Conservation (phyloP, 176 grass and related monocot species). For the Carex parvula region DNA sequence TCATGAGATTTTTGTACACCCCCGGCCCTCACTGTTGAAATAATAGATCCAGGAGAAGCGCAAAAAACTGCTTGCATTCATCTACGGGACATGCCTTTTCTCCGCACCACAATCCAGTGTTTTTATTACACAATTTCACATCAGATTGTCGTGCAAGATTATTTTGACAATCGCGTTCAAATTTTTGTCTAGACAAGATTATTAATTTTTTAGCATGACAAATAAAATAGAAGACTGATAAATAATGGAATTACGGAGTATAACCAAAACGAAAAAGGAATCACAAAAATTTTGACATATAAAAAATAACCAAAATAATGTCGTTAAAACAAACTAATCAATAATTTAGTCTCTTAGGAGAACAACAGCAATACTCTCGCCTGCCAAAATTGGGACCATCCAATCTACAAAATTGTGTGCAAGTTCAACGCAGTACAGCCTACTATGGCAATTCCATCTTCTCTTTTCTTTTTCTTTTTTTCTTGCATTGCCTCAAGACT, state of each 20-base stretch:
- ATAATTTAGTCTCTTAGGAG: slow-evolving; percentile 20
- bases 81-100: too few relatives aligned
- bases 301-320: neutral
- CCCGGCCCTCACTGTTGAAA: too few relatives aligned
- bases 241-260: neutral
- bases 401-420: slow-evolving; percentile 3
- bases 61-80: too few relatives aligned
- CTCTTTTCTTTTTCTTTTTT: neutral
- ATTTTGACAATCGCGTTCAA: neutral
- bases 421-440: neutral
- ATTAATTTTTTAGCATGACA: neutral
- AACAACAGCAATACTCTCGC: too few relatives aligned
- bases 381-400: slow-evolving; percentile 16
- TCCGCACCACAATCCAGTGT: too few relatives aligned
- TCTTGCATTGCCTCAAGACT: neutral
- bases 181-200: neutral
- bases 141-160: neutral
- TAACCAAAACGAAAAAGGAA: neutral
- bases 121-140: too few relatives aligned
- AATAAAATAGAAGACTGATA: neutral
- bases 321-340: slow-evolving; percentile 6
- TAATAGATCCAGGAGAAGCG: too few relatives aligned
- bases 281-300: neutral
- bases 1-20: too few relatives aligned
- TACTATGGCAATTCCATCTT: neutral